Percentiles rank a stretch among this genome's conserved stretches.
Conservation (phyloP, 2,329 filamentous ascomycete species). For the Sarocladiaceae sp. region DNA sequence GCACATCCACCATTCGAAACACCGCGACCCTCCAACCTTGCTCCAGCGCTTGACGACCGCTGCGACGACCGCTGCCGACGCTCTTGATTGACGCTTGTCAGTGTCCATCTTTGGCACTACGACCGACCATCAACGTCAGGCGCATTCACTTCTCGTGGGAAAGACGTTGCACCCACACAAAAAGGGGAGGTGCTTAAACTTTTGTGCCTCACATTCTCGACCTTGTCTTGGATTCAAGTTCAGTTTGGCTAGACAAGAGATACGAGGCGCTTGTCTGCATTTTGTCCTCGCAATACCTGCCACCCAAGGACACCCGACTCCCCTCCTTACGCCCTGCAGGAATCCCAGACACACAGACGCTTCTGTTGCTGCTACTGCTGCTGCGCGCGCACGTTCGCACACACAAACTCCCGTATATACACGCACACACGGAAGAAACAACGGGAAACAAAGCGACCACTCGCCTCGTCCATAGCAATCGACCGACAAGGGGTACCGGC, state of each 20-base stretch:
- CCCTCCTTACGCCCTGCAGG: slow-evolving; percentile 4
- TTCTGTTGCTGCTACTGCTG: no score
- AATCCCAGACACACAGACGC: slow-evolving; percentile 8
- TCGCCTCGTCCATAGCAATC: neutral
- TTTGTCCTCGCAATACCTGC: neutral
- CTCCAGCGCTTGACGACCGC: neutral
- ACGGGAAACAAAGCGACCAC: neutral
- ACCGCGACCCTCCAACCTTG: no score
- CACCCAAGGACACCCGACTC: neutral
- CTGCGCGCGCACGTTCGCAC: no score
- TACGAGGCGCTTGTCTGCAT: neutral
- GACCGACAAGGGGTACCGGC: neutral
- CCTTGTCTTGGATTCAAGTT: no score
- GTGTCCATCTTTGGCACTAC: neutral
- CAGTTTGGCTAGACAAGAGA: no score
- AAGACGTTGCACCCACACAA: neutral
- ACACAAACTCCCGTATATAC: neutral
- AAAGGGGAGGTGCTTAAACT: neutral
- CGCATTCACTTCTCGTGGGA: neutral
- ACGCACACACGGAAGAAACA: neutral
- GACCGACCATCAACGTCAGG: neutral
- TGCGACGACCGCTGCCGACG: neutral
- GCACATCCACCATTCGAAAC: slow-evolving; percentile 7
- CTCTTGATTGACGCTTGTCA: neutral
- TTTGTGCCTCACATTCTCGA: no score